Percentiles rank a stretch among this genome's conserved stretches.
These are phyloP conservation scores for Zasmidium cellare DNA, from an alignment of 2,329 filamentous ascomycete species.

Conservation along the genomic window DNA sequence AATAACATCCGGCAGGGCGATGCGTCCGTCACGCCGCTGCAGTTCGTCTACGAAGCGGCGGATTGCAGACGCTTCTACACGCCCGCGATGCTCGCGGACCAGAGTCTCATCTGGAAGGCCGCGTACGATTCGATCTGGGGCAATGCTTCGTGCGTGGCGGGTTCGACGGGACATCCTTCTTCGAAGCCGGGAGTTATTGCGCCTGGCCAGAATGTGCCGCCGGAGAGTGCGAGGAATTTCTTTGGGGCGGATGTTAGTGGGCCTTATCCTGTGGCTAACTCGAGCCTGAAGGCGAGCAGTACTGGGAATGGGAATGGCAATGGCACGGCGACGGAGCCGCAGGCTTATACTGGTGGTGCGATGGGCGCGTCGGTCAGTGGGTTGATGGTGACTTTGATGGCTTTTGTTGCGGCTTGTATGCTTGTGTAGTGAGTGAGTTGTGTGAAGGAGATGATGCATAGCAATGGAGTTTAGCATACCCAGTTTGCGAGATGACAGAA, in stretches of 20 bases:
- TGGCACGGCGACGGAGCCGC: neutral
- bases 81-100: slow-evolving; percentile 35
- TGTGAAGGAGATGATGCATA: no score
- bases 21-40: slow-evolving; percentile 35
- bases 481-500: neutral
- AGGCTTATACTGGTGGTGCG: neutral
- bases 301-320: no score
- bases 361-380: neutral
- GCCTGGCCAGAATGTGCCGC: neutral
- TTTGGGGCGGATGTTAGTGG: neutral
- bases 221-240: slow-evolving; percentile 6
- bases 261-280: neutral
- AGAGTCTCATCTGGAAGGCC: slow-evolving; percentile 39
- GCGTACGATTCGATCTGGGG: slow-evolving; percentile 39
- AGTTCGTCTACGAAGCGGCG: slow-evolving; percentile 44
- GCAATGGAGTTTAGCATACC: no score
- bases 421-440: neutral
- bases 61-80: slow-evolving; percentile 45
- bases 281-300: neutral
- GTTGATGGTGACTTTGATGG: neutral
- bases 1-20: slow-evolving; percentile 36
- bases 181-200: neutral
- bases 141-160: slow-evolving; percentile 18
- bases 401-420: neutral
- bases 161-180: slow-evolving; percentile 17